Conservation (phyloP, 2,329 filamentous ascomycete genomes). For the Ophiostoma ips region DNA sequence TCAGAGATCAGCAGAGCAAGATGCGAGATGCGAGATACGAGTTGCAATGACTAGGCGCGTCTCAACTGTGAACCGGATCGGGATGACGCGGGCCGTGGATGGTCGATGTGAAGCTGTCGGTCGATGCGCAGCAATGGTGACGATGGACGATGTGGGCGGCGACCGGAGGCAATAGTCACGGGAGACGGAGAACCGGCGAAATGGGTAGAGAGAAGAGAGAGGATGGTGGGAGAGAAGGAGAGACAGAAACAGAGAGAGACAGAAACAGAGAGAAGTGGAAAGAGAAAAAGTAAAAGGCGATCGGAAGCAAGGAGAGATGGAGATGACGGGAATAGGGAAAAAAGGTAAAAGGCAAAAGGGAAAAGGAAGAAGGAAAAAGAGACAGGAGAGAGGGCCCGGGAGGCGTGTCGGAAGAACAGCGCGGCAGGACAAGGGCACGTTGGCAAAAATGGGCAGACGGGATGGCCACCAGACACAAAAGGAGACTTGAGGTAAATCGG, state of each 20-base stretch:
- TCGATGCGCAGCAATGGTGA: too few relatives aligned
- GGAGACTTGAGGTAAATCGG: not conserved
- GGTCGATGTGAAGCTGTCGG: too few relatives aligned
- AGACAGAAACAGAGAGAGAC: not conserved
- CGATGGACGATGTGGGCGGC: too few relatives aligned
- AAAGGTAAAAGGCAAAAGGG: not conserved
- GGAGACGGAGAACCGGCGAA: too few relatives aligned
- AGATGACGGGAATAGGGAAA: not conserved
- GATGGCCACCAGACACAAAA: not conserved
- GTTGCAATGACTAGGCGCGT: too few relatives aligned
- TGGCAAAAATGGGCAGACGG: not conserved
- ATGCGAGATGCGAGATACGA: too few relatives aligned
- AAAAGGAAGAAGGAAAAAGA: not conserved
- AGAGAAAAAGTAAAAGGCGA: not conserved
- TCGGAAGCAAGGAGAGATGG: not conserved
- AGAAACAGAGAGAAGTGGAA: not conserved
- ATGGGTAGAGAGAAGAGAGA: too few relatives aligned
- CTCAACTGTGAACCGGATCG: too few relatives aligned
- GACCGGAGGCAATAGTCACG: too few relatives aligned
- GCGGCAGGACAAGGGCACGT: not conserved
- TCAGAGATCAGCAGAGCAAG: too few relatives aligned
- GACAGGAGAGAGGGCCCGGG: not conserved
- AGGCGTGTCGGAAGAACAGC: not conserved
- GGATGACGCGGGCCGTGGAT: too few relatives aligned
- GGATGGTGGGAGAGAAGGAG: too few relatives aligned